Percentiles rank a stretch among this genome's conserved stretches.
These are phyloP conservation scores for Stromatinia cepivora DNA, from an alignment of 2,329 filamentous ascomycete species.

Conservation along the genomic window DNA sequence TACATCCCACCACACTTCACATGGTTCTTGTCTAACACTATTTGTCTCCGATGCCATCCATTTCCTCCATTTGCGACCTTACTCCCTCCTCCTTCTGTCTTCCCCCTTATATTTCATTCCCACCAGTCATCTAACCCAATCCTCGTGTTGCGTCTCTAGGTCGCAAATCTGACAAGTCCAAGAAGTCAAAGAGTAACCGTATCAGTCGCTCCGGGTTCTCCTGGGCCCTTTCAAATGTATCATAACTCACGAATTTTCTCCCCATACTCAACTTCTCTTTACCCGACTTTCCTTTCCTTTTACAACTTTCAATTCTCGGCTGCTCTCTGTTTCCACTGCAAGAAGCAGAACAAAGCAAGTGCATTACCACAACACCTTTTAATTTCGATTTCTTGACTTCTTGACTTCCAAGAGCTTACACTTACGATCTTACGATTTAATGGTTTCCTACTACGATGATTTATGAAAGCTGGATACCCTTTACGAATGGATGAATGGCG, in stretches of 20 bases:
- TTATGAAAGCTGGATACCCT: constrained; percentile 7
- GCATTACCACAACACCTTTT: not conserved
- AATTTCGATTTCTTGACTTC: not conserved
- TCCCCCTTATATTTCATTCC: not conserved
- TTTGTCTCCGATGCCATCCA: constrained; percentile 6
- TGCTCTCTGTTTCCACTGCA: not conserved
- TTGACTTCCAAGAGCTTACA: not conserved
- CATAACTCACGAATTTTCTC: not conserved
- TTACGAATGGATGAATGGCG: constrained; percentile 9
- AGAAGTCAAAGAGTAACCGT: constrained; percentile 14
- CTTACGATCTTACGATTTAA: constrained; percentile 7
- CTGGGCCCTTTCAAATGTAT: constrained; percentile 17
- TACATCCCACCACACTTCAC: not conserved
- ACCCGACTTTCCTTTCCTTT: not conserved
- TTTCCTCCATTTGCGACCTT: not conserved
- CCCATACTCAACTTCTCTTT: not conserved
- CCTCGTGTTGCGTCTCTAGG: constrained; percentile 20
- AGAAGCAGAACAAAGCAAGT: not conserved
- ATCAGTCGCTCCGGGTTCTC: constrained; percentile 17
- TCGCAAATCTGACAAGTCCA: constrained; percentile 11
- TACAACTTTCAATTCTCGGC: not conserved
- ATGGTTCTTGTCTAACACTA: not conserved
- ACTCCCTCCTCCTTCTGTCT: not conserved
- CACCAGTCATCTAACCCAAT: constrained; percentile 10
- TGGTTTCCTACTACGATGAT: not conserved